Conservation (phyloP, 2,329 filamentous ascomycete species). For the Alternaria sp. region DNA sequence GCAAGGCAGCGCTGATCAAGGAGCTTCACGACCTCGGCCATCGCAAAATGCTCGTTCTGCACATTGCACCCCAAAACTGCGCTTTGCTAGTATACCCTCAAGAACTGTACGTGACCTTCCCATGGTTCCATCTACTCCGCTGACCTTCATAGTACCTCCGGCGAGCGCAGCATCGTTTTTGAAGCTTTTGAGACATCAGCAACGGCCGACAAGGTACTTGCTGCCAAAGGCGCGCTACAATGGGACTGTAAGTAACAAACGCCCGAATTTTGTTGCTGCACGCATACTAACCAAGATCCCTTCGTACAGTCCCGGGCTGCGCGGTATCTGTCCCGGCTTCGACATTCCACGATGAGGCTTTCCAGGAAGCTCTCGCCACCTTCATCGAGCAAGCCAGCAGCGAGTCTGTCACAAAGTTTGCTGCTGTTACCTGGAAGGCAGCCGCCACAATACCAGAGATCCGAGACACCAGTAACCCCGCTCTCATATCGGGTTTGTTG, state of each 20-base stretch:
- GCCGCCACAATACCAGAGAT: conserved; percentile 59
- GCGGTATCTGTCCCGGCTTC: conserved; percentile 58
- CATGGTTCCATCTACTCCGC: not conserved
- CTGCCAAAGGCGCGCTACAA: conserved; percentile 60
- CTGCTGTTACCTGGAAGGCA: conserved; percentile 63
- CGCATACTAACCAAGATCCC: not conserved
- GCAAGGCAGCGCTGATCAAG: conserved; percentile 31
- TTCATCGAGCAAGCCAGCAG: conserved; percentile 67
- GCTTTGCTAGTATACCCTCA: conserved; percentile 55
- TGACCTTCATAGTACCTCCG: conserved; percentile 22
- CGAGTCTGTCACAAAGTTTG: conserved; percentile 63
- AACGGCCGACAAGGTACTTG: conserved; percentile 61
- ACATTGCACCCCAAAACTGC: conserved; percentile 61
- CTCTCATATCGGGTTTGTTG: conserved; percentile 67
- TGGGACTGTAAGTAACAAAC: conserved; percentile 58
- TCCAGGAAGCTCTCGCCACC: conserved; percentile 58
- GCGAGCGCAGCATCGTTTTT: conserved; percentile 54
- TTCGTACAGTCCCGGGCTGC: conserved; percentile 59
- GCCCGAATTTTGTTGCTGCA: not conserved
- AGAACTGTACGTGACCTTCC: conserved; percentile 42
- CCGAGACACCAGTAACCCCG: conserved; percentile 66
- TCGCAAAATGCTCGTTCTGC: conserved; percentile 52
- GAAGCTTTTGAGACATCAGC: conserved; percentile 70
- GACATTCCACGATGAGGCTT: conserved; percentile 52
- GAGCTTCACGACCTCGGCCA: conserved; percentile 29